These are phyloP conservation scores for Ogataea angusta DNA, from an alignment of 805 yeast genomes.

Conservation along the genomic window DNA sequence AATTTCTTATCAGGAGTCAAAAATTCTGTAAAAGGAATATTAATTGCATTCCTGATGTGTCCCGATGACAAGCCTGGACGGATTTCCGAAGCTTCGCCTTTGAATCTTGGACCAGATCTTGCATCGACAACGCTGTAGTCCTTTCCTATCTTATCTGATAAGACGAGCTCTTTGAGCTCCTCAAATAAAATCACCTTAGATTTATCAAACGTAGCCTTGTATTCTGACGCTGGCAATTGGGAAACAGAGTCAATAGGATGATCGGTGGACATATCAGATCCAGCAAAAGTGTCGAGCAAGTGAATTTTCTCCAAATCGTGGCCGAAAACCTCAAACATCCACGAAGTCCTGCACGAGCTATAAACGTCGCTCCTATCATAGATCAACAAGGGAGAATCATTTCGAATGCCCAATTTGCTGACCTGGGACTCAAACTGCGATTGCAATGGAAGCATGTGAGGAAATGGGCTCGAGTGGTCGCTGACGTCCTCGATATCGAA, in stretches of 20 bases:
- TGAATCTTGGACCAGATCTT: slow-evolving; percentile 67
- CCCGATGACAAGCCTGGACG: slow-evolving; percentile 86
- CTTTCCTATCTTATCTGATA: slow-evolving; percentile 40
- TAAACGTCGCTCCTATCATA: slow-evolving; percentile 86
- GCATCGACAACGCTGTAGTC: slow-evolving; percentile 74
- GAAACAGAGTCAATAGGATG: slow-evolving; percentile 9
- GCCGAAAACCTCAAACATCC: slow-evolving; percentile 82
- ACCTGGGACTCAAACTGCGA: slow-evolving; percentile 53
- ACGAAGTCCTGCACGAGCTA: slow-evolving; percentile 86
- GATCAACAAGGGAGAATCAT: slow-evolving; percentile 63
- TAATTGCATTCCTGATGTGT: slow-evolving; percentile 77
- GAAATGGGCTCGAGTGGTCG: slow-evolving; percentile 59
- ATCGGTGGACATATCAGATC: slow-evolving; percentile 18
- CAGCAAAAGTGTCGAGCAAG: slow-evolving; percentile 65
- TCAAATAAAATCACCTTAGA: slow-evolving; percentile 64
- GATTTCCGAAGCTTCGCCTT: slow-evolving; percentile 84
- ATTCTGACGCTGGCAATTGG: slow-evolving; percentile 27
- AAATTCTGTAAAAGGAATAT: slow-evolving; percentile 70
- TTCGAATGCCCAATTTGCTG: slow-evolving; percentile 52
- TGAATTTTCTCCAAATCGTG: slow-evolving; percentile 55
- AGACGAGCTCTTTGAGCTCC: slow-evolving; percentile 57
- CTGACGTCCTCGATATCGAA: slow-evolving; percentile 75
- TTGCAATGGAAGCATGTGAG: slow-evolving; percentile 84
- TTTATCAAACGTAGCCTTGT: slow-evolving; percentile 36
- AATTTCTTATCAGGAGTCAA: slow-evolving; percentile 48